phyloP scores from a whole-genome alignment of 192 early-diverging fungal genomes.

The Gryganskiella cystojenkinii region DNA sequence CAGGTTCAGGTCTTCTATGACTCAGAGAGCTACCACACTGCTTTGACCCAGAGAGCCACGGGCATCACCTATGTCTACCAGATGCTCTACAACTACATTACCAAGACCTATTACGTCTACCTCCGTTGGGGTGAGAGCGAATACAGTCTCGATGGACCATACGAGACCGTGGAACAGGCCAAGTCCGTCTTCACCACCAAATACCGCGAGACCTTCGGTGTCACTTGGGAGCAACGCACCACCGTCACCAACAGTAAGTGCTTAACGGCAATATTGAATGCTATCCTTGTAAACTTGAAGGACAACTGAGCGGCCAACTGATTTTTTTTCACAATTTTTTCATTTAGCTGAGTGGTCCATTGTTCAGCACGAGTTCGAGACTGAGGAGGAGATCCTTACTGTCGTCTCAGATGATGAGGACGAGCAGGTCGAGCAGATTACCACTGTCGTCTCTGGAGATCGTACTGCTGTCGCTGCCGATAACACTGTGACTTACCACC shows the following conservation, averaged over 20 bases:
- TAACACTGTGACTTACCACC: not conserved
- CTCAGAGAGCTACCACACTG: constrained; percentile 19
- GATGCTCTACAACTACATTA: constrained; percentile 35
- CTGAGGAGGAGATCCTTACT: not conserved
- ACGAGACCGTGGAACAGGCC: constrained; percentile 29
- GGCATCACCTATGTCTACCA: constrained; percentile 29
- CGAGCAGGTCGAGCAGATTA: not conserved
- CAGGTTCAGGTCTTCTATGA: constrained; percentile 24
- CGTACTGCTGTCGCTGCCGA: not conserved
- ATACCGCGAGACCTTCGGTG: constrained; percentile 26
- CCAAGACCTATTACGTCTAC: constrained; percentile 45
- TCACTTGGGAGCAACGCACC: constrained; percentile 28
- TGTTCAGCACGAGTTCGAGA: constrained; percentile 13
- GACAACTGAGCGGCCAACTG: too few species aligned
- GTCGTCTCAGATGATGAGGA: constrained; percentile 7
- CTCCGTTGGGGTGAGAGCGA: constrained; percentile 26
- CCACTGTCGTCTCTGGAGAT: not conserved
- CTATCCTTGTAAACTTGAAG: too few species aligned
- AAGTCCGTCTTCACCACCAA: constrained; percentile 27
- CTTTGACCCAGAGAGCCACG: constrained; percentile 16
- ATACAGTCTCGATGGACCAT: constrained; percentile 25
- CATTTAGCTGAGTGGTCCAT: constrained; percentile 22
- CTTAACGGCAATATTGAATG: too few species aligned
- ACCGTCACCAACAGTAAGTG: constrained; percentile 18
- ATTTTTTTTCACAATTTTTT: not conserved